Evolutionary conservation across 305 asterid genomes (phyloP), one percentile per base, ranked within the genome.

Genomic region (Solanum chacoense): DNA sequence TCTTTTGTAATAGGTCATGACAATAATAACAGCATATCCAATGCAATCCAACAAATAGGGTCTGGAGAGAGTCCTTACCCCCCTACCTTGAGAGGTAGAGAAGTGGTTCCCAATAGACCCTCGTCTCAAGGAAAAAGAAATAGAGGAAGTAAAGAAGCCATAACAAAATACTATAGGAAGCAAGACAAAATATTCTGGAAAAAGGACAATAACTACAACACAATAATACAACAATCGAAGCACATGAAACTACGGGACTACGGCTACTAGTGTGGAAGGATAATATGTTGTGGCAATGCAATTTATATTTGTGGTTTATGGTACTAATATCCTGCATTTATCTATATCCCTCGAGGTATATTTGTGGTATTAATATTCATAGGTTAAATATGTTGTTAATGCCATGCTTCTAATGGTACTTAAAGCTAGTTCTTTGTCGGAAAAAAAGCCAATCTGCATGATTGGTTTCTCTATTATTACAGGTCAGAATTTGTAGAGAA

Each of bases 401-500:
- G 31, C 24, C 87, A 31, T 31, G 72, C 40, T 84, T 29, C 11
- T 84, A 29, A 84, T 84, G 87, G 45, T 55, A 55, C 87, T 84
- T 50, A 84, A 81, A 29, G 40, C 86, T 81, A 45, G 86, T 45
- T 81, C 86, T 45, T 81, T 81, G 86, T 84, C 32, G 20, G 0
- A 7, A 55, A 31, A 50, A 84, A 84, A 84, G 87, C 73, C 87
- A 84, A 55, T 84, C 74, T 28, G 45, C 74, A 37, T 75, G 86
- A 75, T 75, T 76, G 89, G 85, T 63, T 88, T 90, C 79, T 50
- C 40, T 73, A 88, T 83, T 90, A 72, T 31, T 91, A 85, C 93
- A 97, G 99, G 99, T 97, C 88, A 92, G 99, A 92, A 92, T 97
- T 81, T 96, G 99, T 90, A 94, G 97, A 89, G 99, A 97, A 91